Percentiles rank a stretch among this genome's conserved stretches.
Conservation (phyloP, 257 asterid genomes). For the Solanum chilense region DNA sequence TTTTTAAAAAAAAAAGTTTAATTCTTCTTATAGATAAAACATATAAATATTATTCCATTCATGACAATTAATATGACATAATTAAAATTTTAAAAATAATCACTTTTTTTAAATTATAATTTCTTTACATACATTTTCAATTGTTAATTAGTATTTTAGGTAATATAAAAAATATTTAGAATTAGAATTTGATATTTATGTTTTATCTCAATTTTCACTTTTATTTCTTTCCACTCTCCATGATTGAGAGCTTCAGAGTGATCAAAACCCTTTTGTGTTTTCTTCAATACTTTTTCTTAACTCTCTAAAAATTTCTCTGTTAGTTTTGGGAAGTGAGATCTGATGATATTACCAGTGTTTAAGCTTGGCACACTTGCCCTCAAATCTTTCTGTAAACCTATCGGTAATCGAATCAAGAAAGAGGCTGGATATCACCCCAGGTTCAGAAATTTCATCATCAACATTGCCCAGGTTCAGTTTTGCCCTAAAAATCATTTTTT, state of each 20-base stretch:
- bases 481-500: not conserved
- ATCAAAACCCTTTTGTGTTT: not conserved
- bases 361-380: slow-evolving; percentile 82
- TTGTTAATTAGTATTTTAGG: not conserved
- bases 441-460: slow-evolving; percentile 58
- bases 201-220: not conserved
- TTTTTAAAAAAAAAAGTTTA: too few species aligned
- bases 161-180: too few species aligned
- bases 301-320: not conserved
- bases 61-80: too few species aligned
- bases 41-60: too few species aligned
- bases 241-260: not conserved
- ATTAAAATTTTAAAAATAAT: too few species aligned
- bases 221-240: not conserved
- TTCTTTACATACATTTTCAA: too few species aligned
- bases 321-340: not conserved
- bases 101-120: too few species aligned
- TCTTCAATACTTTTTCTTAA: not conserved
- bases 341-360: slow-evolving; percentile 60
- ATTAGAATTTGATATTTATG: too few species aligned
- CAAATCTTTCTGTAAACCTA: slow-evolving; percentile 67
- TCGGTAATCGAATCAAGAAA: slow-evolving; percentile 69
- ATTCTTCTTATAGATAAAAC: too few species aligned
- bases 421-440: slow-evolving; percentile 61
- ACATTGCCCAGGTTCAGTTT: slow-evolving; percentile 59